Conservation (phyloP, 1,139 yeast species). For the Pneumocystis canis region DNA sequence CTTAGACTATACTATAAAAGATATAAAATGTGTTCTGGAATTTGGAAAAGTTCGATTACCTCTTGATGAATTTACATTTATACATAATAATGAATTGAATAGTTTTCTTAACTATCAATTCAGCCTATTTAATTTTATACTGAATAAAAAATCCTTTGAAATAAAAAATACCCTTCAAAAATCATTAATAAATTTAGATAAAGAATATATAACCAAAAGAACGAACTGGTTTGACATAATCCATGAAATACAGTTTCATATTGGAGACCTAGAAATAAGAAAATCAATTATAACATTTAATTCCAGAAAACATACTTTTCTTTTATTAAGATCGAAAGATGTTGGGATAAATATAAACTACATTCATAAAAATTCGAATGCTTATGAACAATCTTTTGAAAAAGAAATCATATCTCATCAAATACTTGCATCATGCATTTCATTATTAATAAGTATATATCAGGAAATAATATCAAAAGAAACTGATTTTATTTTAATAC, state of each 20-base stretch:
- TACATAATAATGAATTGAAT: not conserved
- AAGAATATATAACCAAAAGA: not conserved
- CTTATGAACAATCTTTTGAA: slow-evolving; percentile 27
- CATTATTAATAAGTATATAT: slow-evolving; percentile 24
- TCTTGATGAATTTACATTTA: not conserved
- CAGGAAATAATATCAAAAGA: slow-evolving; percentile 20
- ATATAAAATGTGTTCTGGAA: slow-evolving; percentile 18
- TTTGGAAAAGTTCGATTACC: slow-evolving; percentile 17
- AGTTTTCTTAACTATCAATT: slow-evolving; percentile 13
- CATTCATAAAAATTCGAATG: slow-evolving; percentile 27
- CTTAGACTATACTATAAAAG: not conserved
- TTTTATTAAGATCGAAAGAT: slow-evolving; percentile 25
- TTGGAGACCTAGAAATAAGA: slow-evolving; percentile 11
- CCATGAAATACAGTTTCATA: slow-evolving; percentile 15
- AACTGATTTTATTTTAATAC: slow-evolving; percentile 27
- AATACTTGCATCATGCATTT: slow-evolving; percentile 26
- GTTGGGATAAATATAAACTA: slow-evolving; percentile 27
- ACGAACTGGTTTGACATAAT: slow-evolving; percentile 8
- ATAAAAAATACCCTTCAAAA: not conserved
- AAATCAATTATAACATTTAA: slow-evolving; percentile 5
- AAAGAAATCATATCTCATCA: slow-evolving; percentile 28
- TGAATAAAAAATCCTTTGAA: slow-evolving; percentile 13
- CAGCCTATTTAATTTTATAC: slow-evolving; percentile 18
- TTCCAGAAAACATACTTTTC: slow-evolving; percentile 8
- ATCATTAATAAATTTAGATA: not conserved